Evolutionary conservation across 345 rosid genomes (phyloP).

Genomic region (Iberis pinnata): DNA sequence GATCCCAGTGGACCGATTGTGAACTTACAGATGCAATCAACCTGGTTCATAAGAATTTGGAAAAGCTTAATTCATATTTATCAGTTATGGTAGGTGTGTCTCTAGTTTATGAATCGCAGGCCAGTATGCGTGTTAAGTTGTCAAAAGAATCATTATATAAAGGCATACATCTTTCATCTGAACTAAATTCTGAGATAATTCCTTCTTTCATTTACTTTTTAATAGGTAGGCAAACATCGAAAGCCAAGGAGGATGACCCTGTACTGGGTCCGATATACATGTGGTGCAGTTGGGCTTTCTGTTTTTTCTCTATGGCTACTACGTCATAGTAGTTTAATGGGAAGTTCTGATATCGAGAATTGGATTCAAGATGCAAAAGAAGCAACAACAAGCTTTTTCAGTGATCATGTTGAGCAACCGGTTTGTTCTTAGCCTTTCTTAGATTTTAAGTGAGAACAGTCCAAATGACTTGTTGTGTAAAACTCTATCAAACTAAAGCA

Average conservation of each 20-base stretch:
- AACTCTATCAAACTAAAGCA: slow-evolving; percentile 1
- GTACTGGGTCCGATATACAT: slow-evolving; percentile 72
- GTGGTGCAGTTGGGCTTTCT: slow-evolving; percentile 77
- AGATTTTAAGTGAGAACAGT: slow-evolving; percentile 4
- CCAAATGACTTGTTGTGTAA: slow-evolving; percentile 10
- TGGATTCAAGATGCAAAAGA: slow-evolving; percentile 81
- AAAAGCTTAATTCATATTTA: slow-evolving; percentile 56
- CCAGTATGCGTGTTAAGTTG: not conserved
- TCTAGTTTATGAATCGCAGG: not conserved
- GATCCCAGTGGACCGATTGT: slow-evolving; percentile 68
- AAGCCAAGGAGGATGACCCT: slow-evolving; percentile 63
- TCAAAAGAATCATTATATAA: slow-evolving; percentile 8
- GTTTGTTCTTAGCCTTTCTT: slow-evolving; percentile 37
- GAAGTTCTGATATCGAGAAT: slow-evolving; percentile 83
- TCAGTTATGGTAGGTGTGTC: slow-evolving; percentile 47
- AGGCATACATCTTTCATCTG: not conserved
- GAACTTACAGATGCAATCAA: slow-evolving; percentile 64
- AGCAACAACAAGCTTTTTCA: slow-evolving; percentile 58
- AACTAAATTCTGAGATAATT: not conserved
- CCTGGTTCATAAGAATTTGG: slow-evolving; percentile 54
- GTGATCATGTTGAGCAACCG: slow-evolving; percentile 93
- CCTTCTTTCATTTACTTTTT: slow-evolving; percentile 5
- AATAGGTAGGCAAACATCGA: slow-evolving; percentile 65
- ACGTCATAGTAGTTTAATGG: slow-evolving; percentile 81
- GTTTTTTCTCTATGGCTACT: slow-evolving; percentile 74